Base-by-base conservation (phyloP, 257 asterid species). In the Solanum tacnaense region DNA sequence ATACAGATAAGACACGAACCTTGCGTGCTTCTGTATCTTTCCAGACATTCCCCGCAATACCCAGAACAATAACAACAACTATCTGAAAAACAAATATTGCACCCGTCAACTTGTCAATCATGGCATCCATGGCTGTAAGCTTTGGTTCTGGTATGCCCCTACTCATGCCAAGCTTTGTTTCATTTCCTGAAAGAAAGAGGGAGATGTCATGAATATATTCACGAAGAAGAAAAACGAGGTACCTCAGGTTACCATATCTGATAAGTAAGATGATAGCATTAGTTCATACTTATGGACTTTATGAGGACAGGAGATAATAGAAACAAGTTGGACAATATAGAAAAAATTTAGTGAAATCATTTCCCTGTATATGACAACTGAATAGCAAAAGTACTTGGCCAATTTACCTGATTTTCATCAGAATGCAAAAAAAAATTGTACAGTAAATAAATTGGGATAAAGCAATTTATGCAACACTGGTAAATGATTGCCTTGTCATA, bases 51-150 rank as follows among this genome's bases (percentile, higher is more conserved):
- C 99, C 99, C 87, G 99, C 98, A 87, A 96, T 92, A 89, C 99
- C 99, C 83, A 97, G 91, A 91, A 97, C 99, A 86, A 94, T 91
- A 86, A 97, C 99, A n/a, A 97, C 98, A 85, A 96, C 99, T 89
- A 95, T 94, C 92, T 97, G 99, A 88, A 97, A 97, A 88, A 97
- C 90, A 89, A 96, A 97, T 93, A 97, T 95, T 72, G 99, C 99
- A 89, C 99, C 99, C 83, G 99, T 97, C 94, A 97, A 94, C 93
- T 94, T 97, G 94, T 97, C 99, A 88, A 97, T 96, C 98, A 96
- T 97, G 84, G 99, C 99, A 93, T 97, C 99, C 85, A 96, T 96
- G 86, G 99, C 99, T 75, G 99, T 96, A 88, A 97, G 98, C 94
- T 97, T 97, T 84, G 98, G 99, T 92, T 97, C 99, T 88, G 99